phyloP scores from a whole-genome alignment of 2,329 filamentous ascomycete genomes.

The Colletotrichum camelliae region DNA sequence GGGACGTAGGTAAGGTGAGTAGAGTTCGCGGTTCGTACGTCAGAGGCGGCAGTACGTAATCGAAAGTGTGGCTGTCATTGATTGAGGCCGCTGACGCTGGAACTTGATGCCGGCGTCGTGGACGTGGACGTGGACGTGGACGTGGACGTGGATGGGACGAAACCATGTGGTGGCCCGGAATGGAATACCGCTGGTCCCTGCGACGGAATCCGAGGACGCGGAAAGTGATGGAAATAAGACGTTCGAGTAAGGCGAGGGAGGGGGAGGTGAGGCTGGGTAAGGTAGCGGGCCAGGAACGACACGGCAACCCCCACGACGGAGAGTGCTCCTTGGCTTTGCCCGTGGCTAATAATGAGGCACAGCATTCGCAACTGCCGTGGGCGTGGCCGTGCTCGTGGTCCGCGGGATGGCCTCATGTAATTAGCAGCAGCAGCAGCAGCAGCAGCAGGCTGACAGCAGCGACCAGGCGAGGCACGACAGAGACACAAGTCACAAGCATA shows the following conservation, averaged over 20 bases:
- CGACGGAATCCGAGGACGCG: slow-evolving; percentile 6
- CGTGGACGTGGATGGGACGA: not conserved
- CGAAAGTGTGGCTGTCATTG: slow-evolving; percentile 16
- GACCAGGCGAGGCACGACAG: not conserved
- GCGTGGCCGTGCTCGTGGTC: not conserved
- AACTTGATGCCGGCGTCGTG: not conserved
- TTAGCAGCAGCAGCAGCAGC: not conserved
- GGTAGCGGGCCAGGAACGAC: not conserved
- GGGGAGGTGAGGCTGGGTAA: not conserved
- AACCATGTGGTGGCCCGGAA: not conserved
- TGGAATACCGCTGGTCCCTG: not conserved
- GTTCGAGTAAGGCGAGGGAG: not conserved
- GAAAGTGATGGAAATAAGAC: not conserved
- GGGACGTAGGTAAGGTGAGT: not conserved
- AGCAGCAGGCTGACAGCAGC: not conserved
- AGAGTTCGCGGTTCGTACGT: not conserved
- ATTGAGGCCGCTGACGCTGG: not conserved
- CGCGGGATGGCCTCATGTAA: not conserved
- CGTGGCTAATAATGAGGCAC: not conserved
- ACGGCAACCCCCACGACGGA: not conserved
- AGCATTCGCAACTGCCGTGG: not conserved
- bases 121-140: not conserved
- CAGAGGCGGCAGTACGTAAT: not conserved
- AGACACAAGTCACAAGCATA: not conserved
- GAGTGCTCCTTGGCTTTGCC: not conserved